Conservation (phyloP, 441 rosid genomes). For the Mallotus repandus region DNA sequence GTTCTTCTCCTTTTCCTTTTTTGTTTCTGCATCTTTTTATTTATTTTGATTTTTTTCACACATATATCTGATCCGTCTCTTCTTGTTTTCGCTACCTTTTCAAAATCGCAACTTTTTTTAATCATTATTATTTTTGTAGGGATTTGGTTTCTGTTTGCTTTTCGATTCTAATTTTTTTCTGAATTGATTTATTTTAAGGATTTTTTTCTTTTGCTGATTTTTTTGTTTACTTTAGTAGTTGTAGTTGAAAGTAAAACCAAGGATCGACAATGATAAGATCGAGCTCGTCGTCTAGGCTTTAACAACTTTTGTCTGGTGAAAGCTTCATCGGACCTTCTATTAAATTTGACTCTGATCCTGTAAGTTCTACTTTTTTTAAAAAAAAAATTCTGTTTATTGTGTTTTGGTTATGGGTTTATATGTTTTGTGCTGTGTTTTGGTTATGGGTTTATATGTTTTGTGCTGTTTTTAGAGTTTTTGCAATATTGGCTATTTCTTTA, state of each 20-base stretch:
- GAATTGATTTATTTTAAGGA: too few species aligned
- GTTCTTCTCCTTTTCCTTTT: too few species aligned
- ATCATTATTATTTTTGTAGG: too few species aligned
- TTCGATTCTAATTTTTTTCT: too few species aligned
- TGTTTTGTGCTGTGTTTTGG: neutral
- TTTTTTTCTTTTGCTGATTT: too few species aligned
- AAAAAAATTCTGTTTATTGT: neutral
- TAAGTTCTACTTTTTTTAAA: conserved; percentile 55
- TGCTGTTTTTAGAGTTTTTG: conserved; percentile 16
- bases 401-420: too few species aligned
- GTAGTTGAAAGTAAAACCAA: conserved; percentile 44
- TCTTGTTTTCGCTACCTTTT: too few species aligned
- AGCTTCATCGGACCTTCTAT: conserved; percentile 73
- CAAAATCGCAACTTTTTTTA: too few species aligned
- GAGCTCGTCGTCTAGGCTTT: conserved; percentile 86
- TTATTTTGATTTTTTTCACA: too few species aligned
- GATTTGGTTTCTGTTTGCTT: too few species aligned
- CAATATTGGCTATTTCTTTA: neutral
- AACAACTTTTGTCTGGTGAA: conserved; percentile 92
- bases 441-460: conserved; percentile 1
- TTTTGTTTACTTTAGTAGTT: neutral
- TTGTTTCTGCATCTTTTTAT: too few species aligned
- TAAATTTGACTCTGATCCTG: conserved; percentile 86
- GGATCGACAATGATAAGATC: conserved; percentile 81
- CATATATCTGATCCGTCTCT: too few species aligned